Evolutionary conservation across 2,329 filamentous ascomycete species (phyloP).

Genomic region (Pseudonectria buxi): DNA sequence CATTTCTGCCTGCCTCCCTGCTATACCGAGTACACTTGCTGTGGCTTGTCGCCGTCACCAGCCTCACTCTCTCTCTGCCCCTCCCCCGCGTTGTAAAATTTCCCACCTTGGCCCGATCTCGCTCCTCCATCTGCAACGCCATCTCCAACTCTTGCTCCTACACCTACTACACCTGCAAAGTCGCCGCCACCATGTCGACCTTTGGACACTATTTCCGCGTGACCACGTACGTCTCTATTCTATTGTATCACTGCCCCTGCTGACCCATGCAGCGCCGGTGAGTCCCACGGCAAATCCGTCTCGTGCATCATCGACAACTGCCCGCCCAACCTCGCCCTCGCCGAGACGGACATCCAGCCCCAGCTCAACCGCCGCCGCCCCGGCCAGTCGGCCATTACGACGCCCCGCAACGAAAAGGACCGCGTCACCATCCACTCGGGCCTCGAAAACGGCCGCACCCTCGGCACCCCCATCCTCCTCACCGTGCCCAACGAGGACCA

Average conservation of each 20-base stretch:
- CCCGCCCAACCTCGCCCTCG: slow-evolving; percentile 80
- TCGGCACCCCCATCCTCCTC: slow-evolving; percentile 86
- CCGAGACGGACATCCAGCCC: slow-evolving; percentile 83
- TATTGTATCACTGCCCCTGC: slow-evolving; percentile 7
- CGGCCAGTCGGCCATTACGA: slow-evolving; percentile 84
- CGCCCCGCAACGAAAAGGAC: slow-evolving; percentile 89
- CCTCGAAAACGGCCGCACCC: slow-evolving; percentile 79
- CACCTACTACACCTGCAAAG: slow-evolving; percentile 8
- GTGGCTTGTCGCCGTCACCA: too few species aligned
- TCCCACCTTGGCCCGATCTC: too few species aligned
- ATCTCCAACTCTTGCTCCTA: slow-evolving; percentile 1
- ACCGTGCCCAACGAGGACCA: slow-evolving; percentile 89
- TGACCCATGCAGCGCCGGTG: slow-evolving; percentile 8
- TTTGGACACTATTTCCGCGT: slow-evolving; percentile 55
- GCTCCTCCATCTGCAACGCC: too few species aligned
- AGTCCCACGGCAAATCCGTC: slow-evolving; percentile 73
- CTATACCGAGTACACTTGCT: too few species aligned
- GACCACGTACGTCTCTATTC: slow-evolving; percentile 58
- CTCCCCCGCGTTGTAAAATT: slow-evolving; percentile 1
- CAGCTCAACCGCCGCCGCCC: slow-evolving; percentile 88
- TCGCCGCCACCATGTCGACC: slow-evolving; percentile 60
- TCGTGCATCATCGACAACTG: slow-evolving; percentile 92
- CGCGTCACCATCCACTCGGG: slow-evolving; percentile 87
- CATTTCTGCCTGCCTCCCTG: too few species aligned
- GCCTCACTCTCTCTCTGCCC: neutral